A percentile compares a stretch with the other conserved stretches of the same genome.
Evolutionary conservation across 805 yeast genomes (phyloP).

Genomic region (Kodamaea restingae): DNA sequence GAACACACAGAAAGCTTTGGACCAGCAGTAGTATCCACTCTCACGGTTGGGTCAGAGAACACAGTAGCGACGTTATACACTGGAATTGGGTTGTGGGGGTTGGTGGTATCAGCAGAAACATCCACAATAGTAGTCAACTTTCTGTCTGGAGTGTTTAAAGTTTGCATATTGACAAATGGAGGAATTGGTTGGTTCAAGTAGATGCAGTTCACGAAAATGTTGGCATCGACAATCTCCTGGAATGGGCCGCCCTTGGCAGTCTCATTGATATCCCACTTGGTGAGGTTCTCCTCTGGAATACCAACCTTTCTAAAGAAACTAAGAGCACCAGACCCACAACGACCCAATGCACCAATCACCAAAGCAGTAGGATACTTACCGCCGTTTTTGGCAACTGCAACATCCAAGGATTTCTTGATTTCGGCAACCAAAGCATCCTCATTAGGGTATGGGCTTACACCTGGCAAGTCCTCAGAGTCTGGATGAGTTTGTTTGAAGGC

Average conservation of each 20-base stretch:
- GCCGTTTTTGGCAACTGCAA: conserved; percentile 54
- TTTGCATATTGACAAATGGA: conserved; percentile 74
- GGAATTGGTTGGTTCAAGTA: conserved; percentile 91
- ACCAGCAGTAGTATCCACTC: conserved; percentile 72
- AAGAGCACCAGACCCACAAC: conserved; percentile 98
- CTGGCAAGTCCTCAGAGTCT: conserved; percentile 67
- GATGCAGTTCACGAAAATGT: conserved; percentile 93
- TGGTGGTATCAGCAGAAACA: conserved; percentile 97
- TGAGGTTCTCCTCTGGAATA: conserved; percentile 75
- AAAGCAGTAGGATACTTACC: conserved; percentile 73
- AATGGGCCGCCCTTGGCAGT: conserved; percentile 98
- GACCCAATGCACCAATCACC: conserved; percentile 95
- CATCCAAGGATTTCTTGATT: conserved; percentile 55
- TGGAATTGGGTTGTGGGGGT: conserved; percentile 97
- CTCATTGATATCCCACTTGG: conserved; percentile 96
- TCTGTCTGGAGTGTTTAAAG: conserved; percentile 65
- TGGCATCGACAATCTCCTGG: conserved; percentile 81
- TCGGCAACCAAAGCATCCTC: conserved; percentile 72
- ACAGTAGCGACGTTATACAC: conserved; percentile 88
- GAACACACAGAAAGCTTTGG: conserved; percentile 89
- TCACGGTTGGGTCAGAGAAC: conserved; percentile 85
- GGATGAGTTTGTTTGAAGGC: conserved; percentile 77
- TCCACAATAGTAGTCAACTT: conserved; percentile 89
- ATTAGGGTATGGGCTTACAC: conserved; percentile 77
- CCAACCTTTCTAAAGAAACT: conserved; percentile 81